These are phyloP conservation scores for Schizosaccharomyces versatilis DNA, from an alignment of 1,139 yeast genomes.

Conservation along the genomic window DNA sequence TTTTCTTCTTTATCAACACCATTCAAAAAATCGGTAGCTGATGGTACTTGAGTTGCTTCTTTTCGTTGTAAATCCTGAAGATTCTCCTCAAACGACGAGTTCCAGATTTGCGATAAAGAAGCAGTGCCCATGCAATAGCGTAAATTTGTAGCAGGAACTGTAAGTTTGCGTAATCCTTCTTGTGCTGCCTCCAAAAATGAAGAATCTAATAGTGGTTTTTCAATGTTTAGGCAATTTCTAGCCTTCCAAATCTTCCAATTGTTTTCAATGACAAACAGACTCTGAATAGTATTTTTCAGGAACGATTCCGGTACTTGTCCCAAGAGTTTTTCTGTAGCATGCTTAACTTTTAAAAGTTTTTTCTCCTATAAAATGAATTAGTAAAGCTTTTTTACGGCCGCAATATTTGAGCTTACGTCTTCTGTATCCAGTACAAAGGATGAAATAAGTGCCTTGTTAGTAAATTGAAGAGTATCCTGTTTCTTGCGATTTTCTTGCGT, in stretches of 20 bases:
- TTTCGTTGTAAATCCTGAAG: neutral
- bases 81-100: slow-evolving; percentile 15
- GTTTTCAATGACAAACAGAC: neutral
- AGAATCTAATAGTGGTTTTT: neutral
- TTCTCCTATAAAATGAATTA: neutral
- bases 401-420: neutral
- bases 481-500: neutral
- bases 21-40: neutral
- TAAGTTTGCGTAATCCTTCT: slow-evolving; percentile 14
- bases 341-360: neutral
- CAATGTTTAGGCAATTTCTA: slow-evolving; percentile 3
- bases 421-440: neutral
- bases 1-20: neutral
- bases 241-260: slow-evolving; percentile 1
- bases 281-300: neutral
- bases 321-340: neutral
- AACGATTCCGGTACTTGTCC: neutral
- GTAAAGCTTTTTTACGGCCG: neutral
- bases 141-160: neutral
- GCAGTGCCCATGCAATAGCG: slow-evolving; percentile 21
- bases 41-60: neutral
- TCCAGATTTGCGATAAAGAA: slow-evolving; percentile 19
- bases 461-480: neutral
- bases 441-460: neutral
- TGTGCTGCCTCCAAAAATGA: slow-evolving; percentile 12